Evolutionary conservation across 768 basidiomycete species (phyloP), one percentile per base, ranked within the genome.

Genomic region (Stropharia rugosoannulata): DNA sequence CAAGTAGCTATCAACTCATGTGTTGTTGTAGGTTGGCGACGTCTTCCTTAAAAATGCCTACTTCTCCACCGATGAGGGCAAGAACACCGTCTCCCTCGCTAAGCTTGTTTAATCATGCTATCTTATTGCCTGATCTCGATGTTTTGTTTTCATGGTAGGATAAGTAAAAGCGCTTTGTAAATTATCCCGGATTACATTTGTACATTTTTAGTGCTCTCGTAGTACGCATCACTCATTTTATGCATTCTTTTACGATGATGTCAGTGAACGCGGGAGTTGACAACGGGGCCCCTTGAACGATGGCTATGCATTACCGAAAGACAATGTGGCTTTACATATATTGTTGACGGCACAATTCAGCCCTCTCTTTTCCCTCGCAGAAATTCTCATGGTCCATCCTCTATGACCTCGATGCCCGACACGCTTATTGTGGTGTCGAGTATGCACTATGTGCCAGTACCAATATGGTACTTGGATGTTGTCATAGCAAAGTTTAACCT

Each of bases 11-110:
- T 16, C 19, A 22, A 13, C 13, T 22, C 15, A 29, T 8, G 13
- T 32, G 58, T 61, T 70, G 40, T 27, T 16, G 40, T 43, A 73
- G 71, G 74, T 87, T 36, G 88, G 88, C 27, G 90, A 87, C 60
- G 84, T 85, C 22, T 90, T 89, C 76, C 72, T 89, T 64, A 90
- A 90, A 80, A 90, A 88, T 62, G 87, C 78, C 0, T 89, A 88
- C 66, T 85, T 86, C 67, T 86, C 86, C 5, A 85, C 81, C 10
- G 74, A 90, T 59, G 80, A 82, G 12, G 67, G 58, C 10, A 77
- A 78, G 61, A 86, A 89, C 66, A 72, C 77, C 39, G 73, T 89
- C 32, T 82, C 78, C 22, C 76, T 89, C 56, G 86, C 86, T 18
- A 59, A 58, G 46, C 61, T 61, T 47, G 57, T 49, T 53, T 61